phyloP scores from a whole-genome alignment of 2,329 filamentous ascomycete genomes.

The Plenodomus biglobosus region DNA sequence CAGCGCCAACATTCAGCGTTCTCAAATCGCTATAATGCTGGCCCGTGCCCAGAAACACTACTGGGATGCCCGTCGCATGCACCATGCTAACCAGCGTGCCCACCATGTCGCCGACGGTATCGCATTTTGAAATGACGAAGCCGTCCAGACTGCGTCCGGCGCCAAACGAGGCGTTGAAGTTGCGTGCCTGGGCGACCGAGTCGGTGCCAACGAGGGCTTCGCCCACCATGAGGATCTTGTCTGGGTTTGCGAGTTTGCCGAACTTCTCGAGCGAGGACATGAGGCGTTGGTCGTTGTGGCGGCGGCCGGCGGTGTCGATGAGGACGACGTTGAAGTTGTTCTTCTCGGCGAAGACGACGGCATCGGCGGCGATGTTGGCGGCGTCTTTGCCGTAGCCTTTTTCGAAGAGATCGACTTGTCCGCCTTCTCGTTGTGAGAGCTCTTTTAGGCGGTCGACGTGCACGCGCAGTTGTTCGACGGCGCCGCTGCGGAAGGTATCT shows the following conservation, averaged over 20 bases:
- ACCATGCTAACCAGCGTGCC: conserved; percentile 95
- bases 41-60: conserved; percentile 81
- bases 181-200: conserved; percentile 90
- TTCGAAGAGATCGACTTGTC: conserved; percentile 85
- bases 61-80: conserved; percentile 93
- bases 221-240: conserved; percentile 98
- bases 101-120: conserved; percentile 99
- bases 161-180: conserved; percentile 94
- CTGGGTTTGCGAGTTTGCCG: conserved; percentile 89
- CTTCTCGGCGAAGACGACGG: conserved; percentile 75
- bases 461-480: conserved; percentile 93
- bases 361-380: conserved; percentile 90
- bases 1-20: conserved; percentile 65
- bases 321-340: conserved; percentile 88
- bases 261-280: conserved; percentile 99
- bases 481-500: conserved; percentile 95
- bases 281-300: conserved; percentile 92
- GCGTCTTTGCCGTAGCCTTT: conserved; percentile 98
- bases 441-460: conserved; percentile 94
- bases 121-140: conserved; percentile 98
- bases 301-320: conserved; percentile 91
- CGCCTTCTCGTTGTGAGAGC: conserved; percentile 77
- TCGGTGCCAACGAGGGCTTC: conserved; percentile 94
- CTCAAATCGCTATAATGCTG: conserved; percentile 68
- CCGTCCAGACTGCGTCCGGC: conserved; percentile 79